Conservation (phyloP, 164 flowering plant genomes). For the Taxillus chinensis region DNA sequence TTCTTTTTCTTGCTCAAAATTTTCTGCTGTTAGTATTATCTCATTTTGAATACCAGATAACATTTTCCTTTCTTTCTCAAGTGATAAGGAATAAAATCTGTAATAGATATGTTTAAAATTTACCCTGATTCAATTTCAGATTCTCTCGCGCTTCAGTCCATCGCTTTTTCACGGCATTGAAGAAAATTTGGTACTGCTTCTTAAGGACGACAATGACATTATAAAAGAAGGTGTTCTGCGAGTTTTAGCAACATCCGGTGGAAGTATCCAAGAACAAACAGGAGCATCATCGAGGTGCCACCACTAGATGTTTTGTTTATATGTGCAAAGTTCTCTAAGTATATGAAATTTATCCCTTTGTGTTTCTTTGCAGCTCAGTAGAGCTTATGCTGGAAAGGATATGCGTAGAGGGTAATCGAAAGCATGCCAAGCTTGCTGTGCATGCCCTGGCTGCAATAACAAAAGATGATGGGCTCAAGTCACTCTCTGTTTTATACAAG, state of each 20-base stretch:
- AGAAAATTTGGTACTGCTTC: conserved; percentile 61
- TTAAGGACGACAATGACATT: conserved; percentile 79
- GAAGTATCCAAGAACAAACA: conserved; percentile 76
- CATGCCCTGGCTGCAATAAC: conserved; percentile 93
- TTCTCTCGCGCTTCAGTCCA: conserved; percentile 73
- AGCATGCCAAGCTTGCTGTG: conserved; percentile 96
- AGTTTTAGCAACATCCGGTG: conserved; percentile 91
- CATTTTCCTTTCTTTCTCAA: too few species aligned
- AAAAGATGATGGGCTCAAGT: conserved; percentile 90
- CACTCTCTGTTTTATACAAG: conserved; percentile 93
- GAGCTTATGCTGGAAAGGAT: conserved; percentile 81
- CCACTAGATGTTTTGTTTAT: neutral
- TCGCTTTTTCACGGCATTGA: conserved; percentile 59
- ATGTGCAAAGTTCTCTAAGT: neutral
- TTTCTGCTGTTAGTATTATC: too few species aligned
- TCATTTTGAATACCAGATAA: too few species aligned
- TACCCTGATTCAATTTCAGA: conserved; percentile 30
- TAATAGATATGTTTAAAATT: neutral
- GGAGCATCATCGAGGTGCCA: conserved; percentile 62
- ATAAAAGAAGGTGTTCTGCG: conserved; percentile 83
- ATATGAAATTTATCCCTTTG: conserved; percentile 6
- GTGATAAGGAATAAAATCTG: too few species aligned
- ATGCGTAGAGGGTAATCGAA: conserved; percentile 87
- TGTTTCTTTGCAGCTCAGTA: conserved; percentile 56
- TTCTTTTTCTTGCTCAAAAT: too few species aligned